Percentiles rank a stretch among this genome's conserved stretches.
Evolutionary conservation across 768 basidiomycete species (phyloP).

Genomic region (Rhodotorula paludigena): DNA sequence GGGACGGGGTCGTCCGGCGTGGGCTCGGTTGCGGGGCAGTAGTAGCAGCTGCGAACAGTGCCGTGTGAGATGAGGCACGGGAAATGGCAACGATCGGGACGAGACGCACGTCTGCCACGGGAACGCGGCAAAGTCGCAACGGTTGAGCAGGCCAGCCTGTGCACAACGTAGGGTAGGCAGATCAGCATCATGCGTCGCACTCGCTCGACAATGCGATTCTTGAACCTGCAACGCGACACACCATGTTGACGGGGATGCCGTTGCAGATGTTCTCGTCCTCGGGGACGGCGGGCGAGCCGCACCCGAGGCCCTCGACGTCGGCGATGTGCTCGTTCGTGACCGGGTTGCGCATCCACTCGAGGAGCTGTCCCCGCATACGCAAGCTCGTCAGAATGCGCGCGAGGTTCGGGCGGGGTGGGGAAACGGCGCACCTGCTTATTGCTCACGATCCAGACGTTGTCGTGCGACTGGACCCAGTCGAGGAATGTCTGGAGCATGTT

Average conservation of each 20-base stretch:
- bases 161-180: too few relatives aligned
- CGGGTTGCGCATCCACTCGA: slow-evolving; percentile 70
- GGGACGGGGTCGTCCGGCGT: slow-evolving; percentile 64
- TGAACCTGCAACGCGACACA: too few relatives aligned
- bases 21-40: slow-evolving; percentile 60
- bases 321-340: slow-evolving; percentile 60
- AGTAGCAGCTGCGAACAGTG: slow-evolving; percentile 57
- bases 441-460: slow-evolving; percentile 53
- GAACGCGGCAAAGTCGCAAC: slow-evolving; percentile 67
- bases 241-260: slow-evolving; percentile 65
- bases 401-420: too few relatives aligned
- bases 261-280: slow-evolving; percentile 68
- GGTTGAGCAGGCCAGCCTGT: slow-evolving; percentile 57
- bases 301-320: slow-evolving; percentile 57
- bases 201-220: too few relatives aligned
- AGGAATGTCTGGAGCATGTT: slow-evolving; percentile 72
- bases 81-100: background rate
- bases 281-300: slow-evolving; percentile 58
- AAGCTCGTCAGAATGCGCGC: slow-evolving; percentile 36
- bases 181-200: background rate
- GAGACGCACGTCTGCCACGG: slow-evolving; percentile 69
- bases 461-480: slow-evolving; percentile 72
- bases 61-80: background rate
- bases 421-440: slow-evolving; percentile 24
- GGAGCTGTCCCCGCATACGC: slow-evolving; percentile 67